phyloP scores from a whole-genome alignment of 1,284 basidiomycete species.

The Naganishia sp. region DNA sequence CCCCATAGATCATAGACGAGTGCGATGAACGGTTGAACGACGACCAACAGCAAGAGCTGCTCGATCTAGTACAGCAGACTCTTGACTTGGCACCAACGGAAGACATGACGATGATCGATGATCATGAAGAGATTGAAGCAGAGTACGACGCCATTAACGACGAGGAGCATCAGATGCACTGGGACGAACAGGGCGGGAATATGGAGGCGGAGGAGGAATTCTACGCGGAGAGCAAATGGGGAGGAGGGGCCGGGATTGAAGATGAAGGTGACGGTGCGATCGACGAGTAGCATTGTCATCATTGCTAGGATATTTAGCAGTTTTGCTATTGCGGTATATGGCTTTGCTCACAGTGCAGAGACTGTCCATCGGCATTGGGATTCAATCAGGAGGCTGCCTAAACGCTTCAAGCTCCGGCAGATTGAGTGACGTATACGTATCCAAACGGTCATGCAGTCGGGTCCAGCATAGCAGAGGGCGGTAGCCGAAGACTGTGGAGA shows the following conservation, averaged over 20 bases:
- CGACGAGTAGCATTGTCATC: constrained; percentile 26
- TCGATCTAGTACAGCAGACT: constrained; percentile 58
- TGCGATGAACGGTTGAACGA: constrained; percentile 73
- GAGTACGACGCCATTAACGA: constrained; percentile 43
- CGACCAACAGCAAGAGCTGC: constrained; percentile 69
- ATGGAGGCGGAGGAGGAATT: constrained; percentile 44
- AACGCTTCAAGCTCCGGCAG: no score
- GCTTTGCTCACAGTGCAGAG: no score
- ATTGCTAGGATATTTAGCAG: not conserved
- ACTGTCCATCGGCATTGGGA: no score
- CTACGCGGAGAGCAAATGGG: constrained; percentile 50
- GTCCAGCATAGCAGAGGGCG: no score
- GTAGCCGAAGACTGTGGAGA: no score
- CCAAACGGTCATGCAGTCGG: no score
- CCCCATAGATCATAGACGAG: constrained; percentile 78
- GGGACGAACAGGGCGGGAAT: constrained; percentile 38
- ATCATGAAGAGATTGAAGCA: constrained; percentile 40
- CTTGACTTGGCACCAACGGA: constrained; percentile 22
- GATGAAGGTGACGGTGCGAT: constrained; percentile 42
- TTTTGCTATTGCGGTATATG: not conserved
- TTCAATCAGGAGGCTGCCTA: no score
- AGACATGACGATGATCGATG: constrained; percentile 43
- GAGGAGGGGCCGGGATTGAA: constrained; percentile 46
- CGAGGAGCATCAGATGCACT: constrained; percentile 39
- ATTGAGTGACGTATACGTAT: no score